A percentile compares a stretch with the other conserved stretches of the same genome.
Conservation (phyloP, 371 early-diverging fungal species). For the Rhizopus stolonifer region DNA sequence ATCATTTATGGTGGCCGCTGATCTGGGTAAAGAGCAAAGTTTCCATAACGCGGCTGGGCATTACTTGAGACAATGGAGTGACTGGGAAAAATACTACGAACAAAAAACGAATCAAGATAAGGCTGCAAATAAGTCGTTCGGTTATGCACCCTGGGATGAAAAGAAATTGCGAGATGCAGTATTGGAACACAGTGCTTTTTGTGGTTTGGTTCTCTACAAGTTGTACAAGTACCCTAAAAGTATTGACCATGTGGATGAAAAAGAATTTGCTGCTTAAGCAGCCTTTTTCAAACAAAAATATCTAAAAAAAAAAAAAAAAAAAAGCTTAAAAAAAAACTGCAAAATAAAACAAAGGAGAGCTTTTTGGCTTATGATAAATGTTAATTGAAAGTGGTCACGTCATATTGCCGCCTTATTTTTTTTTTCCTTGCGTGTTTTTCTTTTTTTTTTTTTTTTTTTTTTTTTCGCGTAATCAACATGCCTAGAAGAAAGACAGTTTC, state of each 20-base stretch:
- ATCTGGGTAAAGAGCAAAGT: background rate
- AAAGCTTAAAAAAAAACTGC: background rate
- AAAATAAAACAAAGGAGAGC: background rate
- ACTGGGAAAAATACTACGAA: conserved; percentile 6
- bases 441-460: background rate
- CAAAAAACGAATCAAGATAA: conserved; percentile 13
- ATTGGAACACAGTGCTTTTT: conserved; percentile 23
- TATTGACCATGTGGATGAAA: background rate
- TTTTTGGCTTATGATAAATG: no score
- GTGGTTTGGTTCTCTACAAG: conserved; percentile 22
- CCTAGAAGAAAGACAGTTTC: conserved; percentile 10
- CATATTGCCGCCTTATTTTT: background rate
- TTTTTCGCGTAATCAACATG: conserved; percentile 1
- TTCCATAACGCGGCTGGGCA: conserved; percentile 5
- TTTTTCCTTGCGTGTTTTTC: background rate
- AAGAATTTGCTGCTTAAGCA: background rate
- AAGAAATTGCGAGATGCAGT: conserved; percentile 10
- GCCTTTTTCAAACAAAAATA: background rate
- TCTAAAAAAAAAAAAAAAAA: background rate
- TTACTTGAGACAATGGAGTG: conserved; percentile 20
- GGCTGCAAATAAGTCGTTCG: conserved; percentile 16
- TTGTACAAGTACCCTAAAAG: conserved; percentile 1
- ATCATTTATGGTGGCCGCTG: background rate
- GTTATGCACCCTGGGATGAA: conserved; percentile 28
- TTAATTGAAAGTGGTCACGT: no score